phyloP scores from a whole-genome alignment of 345 rosid species.

The Hevea brasiliensis region DNA sequence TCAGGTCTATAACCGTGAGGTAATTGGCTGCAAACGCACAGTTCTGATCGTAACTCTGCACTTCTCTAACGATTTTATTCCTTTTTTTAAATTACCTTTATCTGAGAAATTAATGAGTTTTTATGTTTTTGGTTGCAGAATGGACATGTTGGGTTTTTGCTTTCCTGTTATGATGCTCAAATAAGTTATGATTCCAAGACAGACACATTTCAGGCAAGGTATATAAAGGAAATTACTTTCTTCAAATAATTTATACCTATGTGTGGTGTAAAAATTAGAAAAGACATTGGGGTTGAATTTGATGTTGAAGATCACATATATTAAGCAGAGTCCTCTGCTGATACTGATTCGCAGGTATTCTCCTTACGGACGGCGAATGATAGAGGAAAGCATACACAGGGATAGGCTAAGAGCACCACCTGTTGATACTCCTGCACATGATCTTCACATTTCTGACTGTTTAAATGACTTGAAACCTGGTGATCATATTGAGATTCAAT shows the following conservation, averaged over 20 bases:
- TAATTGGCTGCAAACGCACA: conserved; percentile 17
- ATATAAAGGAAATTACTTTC: neutral
- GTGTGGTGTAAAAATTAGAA: too few species aligned
- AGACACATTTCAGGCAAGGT: conserved; percentile 88
- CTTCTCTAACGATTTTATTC: neutral
- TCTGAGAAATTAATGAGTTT: neutral
- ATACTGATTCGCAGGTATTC: conserved; percentile 60
- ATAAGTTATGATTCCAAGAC: conserved; percentile 68
- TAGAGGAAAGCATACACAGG: conserved; percentile 70
- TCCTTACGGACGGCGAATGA: conserved; percentile 66
- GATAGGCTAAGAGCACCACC: conserved; percentile 79
- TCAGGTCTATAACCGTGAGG: conserved; percentile 96
- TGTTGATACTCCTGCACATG: conserved; percentile 58
- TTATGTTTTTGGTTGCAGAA: conserved; percentile 46
- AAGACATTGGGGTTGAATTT: neutral
- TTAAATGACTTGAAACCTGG: conserved; percentile 74
- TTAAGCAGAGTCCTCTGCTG: neutral
- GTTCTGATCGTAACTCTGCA: neutral
- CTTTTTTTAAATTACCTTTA: conserved; percentile 1
- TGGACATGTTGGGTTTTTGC: conserved; percentile 90
- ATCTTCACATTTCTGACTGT: conserved; percentile 69
- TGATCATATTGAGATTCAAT: conserved; percentile 88
- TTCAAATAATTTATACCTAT: neutral
- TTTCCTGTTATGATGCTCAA: conserved; percentile 93
- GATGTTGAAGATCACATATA: neutral